These are phyloP conservation scores for Kluyveromyces dobzhanskii DNA, from an alignment of 805 yeast species.

Conservation along the genomic window DNA sequence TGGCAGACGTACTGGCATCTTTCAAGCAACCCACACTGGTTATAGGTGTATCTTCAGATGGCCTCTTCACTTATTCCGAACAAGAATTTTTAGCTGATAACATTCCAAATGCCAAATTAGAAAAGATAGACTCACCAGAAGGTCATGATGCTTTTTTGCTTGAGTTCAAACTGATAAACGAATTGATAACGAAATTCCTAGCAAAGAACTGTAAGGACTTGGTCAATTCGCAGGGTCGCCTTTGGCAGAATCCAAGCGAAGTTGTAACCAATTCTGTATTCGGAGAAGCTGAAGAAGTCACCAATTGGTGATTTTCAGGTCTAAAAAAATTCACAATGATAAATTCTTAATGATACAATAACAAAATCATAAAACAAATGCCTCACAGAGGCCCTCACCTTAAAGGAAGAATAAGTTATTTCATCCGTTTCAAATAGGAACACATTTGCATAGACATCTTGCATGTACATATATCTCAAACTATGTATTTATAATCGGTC, in stretches of 20 bases:
- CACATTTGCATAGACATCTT: no score
- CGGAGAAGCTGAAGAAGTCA: slow-evolving; percentile 92
- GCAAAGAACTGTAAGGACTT: slow-evolving; percentile 47
- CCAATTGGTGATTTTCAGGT: slow-evolving; percentile 60
- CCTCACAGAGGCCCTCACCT: no score
- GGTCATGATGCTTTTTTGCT: slow-evolving; percentile 96
- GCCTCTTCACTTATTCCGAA: slow-evolving; percentile 84
- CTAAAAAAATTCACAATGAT: no score
- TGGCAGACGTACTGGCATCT: slow-evolving; percentile 43
- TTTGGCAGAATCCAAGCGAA: slow-evolving; percentile 38
- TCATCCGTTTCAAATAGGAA: no score
- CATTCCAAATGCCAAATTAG: slow-evolving; percentile 60
- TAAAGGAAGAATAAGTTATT: no score
- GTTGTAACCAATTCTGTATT: slow-evolving; percentile 56
- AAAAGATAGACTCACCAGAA: slow-evolving; percentile 79
- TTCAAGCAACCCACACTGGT: slow-evolving; percentile 71
- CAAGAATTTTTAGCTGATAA: slow-evolving; percentile 75
- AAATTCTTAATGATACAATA: no score
- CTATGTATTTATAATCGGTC: no score
- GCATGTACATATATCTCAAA: no score
- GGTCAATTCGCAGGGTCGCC: slow-evolving; percentile 34
- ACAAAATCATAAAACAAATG: no score
- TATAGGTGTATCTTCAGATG: slow-evolving; percentile 88
- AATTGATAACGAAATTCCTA: slow-evolving; percentile 60
- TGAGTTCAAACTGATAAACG: slow-evolving; percentile 78